These are phyloP conservation scores for Amphicarpaea edgeworthii DNA, from an alignment of 306 rosid genomes.

Conservation along the genomic window DNA sequence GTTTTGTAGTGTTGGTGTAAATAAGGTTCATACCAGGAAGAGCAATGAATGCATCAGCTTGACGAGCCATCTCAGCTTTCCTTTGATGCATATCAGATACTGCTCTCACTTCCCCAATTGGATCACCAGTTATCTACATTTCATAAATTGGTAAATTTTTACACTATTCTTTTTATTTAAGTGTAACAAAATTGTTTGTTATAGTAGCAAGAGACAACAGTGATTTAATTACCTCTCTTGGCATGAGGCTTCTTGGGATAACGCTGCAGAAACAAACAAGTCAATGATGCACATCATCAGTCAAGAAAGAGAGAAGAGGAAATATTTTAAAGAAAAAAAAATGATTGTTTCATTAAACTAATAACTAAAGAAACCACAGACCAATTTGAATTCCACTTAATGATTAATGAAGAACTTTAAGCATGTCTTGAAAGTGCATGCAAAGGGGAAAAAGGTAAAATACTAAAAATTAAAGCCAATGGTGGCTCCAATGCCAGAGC, in stretches of 20 bases:
- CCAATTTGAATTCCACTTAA: neutral
- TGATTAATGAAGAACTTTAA: conserved; percentile 1
- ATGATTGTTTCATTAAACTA: neutral
- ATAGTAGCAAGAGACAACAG: neutral
- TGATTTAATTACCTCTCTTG: conserved; percentile 88
- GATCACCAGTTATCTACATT: conserved; percentile 92
- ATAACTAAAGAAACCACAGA: neutral
- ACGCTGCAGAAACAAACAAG: conserved; percentile 65
- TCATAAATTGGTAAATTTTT: conserved; percentile 28
- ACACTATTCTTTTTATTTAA: neutral
- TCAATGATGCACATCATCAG: conserved; percentile 36
- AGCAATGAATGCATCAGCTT: conserved; percentile 97
- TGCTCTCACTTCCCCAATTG: conserved; percentile 91
- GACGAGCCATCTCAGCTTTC: conserved; percentile 99
- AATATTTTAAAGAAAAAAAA: neutral
- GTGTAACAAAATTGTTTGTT: neutral
- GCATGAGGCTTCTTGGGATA: conserved; percentile 91
- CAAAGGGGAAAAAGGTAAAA: conserved; percentile 4
- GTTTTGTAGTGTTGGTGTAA: neutral
- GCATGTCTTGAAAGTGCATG: conserved; percentile 31
- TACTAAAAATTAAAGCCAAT: neutral
- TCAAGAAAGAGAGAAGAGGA: conserved; percentile 1
- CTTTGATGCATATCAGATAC: conserved; percentile 98
- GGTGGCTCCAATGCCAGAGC: conserved; percentile 36
- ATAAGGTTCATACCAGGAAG: conserved; percentile 79